Evolutionary conservation across 179 eudicot species (phyloP).

Genomic region (Silene vulgaris): DNA sequence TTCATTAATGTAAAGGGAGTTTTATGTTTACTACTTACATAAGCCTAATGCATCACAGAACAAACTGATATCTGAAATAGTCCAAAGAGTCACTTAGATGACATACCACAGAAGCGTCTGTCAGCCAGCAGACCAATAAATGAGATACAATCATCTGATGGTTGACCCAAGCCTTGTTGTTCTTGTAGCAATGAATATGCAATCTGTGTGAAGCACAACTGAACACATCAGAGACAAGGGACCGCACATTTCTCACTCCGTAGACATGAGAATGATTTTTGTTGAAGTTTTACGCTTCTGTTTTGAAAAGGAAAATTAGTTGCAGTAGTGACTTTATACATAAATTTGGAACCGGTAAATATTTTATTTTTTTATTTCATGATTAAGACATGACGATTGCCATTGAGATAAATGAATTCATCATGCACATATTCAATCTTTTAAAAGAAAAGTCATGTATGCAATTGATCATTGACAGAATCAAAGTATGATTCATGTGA

Average conservation of each 20-base stretch:
- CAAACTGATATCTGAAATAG: background rate
- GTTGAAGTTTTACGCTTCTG: too few species aligned
- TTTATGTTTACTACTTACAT: background rate
- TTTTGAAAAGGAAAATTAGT: too few species aligned
- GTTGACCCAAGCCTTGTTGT: conserved; percentile 23
- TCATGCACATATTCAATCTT: background rate
- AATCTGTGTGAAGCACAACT: conserved; percentile 17
- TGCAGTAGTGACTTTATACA: background rate
- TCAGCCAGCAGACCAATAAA: conserved; percentile 30
- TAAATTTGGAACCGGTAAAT: background rate
- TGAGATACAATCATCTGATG: conserved; percentile 20
- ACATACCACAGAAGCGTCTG: conserved; percentile 29
- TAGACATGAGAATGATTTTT: background rate
- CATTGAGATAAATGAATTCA: background rate
- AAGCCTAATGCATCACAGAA: background rate
- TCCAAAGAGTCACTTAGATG: background rate
- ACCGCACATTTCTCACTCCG: background rate
- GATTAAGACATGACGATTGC: background rate
- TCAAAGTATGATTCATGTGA: background rate
- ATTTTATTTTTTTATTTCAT: background rate
- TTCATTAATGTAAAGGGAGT: background rate
- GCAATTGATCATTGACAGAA: background rate
- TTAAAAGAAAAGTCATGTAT: background rate
- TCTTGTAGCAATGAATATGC: conserved; percentile 27
- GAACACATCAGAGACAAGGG: background rate